Conservation (phyloP, 805 yeast species). For the Wickerhamomyces rabaulensis region DNA sequence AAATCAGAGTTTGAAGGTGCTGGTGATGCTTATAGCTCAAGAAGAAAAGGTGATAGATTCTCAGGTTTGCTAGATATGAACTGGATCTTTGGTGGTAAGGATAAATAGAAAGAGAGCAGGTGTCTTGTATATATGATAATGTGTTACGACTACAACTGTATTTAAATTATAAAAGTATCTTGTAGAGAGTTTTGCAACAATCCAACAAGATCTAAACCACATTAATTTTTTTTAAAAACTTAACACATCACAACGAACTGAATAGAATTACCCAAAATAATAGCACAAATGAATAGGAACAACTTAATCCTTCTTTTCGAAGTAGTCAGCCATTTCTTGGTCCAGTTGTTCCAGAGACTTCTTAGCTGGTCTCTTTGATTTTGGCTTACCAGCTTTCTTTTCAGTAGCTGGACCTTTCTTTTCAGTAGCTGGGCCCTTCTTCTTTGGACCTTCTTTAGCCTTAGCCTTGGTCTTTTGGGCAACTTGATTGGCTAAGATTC, state of each 20-base stretch:
- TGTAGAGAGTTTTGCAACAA: background rate
- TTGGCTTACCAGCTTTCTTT: conserved; percentile 19
- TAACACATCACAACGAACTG: background rate
- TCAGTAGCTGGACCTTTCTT: conserved; percentile 2
- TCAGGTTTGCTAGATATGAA: conserved; percentile 21
- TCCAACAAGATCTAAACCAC: background rate
- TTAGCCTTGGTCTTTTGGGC: conserved; percentile 1
- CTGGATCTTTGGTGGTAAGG: conserved; percentile 17
- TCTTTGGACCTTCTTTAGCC: conserved; percentile 18
- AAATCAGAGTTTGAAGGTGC: conserved; percentile 67
- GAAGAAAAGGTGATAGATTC: conserved; percentile 50
- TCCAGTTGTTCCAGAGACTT: conserved; percentile 92
- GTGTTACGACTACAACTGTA: background rate
- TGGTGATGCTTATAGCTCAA: conserved; percentile 52
- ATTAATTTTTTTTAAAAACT: too few relatives aligned
- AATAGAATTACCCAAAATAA: background rate
- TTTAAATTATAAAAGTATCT: background rate
- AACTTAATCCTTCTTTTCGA: conserved; percentile 42
- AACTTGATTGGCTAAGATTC: conserved; percentile 53
- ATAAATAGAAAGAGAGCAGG: background rate
- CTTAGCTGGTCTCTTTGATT: conserved; percentile 40
- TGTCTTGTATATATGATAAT: conserved; percentile 1
- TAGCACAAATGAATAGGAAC: background rate
- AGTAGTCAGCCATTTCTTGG: conserved; percentile 97
- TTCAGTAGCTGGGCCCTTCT: conserved; percentile 5